Conservation (phyloP, 306 rosid species). For the Parietaria judaica region DNA sequence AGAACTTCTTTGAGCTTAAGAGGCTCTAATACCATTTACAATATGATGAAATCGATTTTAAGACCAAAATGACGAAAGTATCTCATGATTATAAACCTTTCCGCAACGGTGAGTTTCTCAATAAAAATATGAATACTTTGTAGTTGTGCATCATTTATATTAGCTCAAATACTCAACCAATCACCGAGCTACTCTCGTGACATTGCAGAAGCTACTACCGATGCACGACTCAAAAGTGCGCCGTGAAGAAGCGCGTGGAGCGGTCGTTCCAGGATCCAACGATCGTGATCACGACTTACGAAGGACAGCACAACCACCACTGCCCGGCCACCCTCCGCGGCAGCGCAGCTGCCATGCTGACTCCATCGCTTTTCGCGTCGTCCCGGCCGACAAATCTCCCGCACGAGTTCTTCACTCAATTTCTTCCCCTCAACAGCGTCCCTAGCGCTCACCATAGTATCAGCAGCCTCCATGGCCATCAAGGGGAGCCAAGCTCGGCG, state of each 20-base stretch:
- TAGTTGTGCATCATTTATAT: no score
- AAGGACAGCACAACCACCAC: slow-evolving; percentile 85
- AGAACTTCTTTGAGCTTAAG: no score
- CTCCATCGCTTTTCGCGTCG: slow-evolving; percentile 39
- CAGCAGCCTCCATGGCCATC: slow-evolving; percentile 12
- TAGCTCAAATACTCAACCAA: no score
- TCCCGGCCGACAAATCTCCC: slow-evolving; percentile 31
- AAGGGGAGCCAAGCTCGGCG: slow-evolving; percentile 27
- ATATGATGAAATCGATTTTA: no score
- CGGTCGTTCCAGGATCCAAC: slow-evolving; percentile 72
- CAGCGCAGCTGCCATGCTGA: slow-evolving; percentile 43
- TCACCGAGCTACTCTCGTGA: no score
- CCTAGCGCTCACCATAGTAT: not conserved
- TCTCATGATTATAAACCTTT: no score
- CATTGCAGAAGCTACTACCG: slow-evolving; percentile 72
- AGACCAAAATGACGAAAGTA: no score
- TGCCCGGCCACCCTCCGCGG: slow-evolving; percentile 75
- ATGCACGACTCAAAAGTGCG: slow-evolving; percentile 75
- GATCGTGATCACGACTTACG: slow-evolving; percentile 76
- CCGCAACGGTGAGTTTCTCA: no score
- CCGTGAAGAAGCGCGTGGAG: slow-evolving; percentile 77
- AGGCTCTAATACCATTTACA: no score
- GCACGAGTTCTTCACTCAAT: slow-evolving; percentile 56
- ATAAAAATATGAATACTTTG: no score
- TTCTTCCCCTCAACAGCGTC: slow-evolving; percentile 33